Evolutionary conservation across 1,139 yeast genomes (phyloP).

Genomic region (Suhomyces chickasaworum): DNA sequence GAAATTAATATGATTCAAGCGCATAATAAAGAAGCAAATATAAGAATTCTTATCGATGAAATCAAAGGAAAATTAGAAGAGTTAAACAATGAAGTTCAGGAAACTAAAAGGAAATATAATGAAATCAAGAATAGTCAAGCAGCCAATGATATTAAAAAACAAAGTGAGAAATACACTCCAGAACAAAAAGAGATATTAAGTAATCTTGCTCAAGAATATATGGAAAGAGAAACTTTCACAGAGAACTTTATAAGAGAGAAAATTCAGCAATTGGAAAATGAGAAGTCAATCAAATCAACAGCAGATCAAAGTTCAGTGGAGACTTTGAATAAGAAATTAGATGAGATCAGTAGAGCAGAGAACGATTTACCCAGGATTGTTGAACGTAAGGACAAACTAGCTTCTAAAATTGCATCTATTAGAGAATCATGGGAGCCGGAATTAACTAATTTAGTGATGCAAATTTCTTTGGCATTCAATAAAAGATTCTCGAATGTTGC

Average conservation of each 20-base stretch:
- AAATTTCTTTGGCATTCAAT: conserved; percentile 65
- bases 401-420: conserved; percentile 41
- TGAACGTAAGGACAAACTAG: conserved; percentile 27
- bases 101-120: conserved; percentile 45
- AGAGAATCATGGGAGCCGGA: conserved; percentile 59
- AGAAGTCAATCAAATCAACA: conserved; percentile 38
- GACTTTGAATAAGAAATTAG: conserved; percentile 32
- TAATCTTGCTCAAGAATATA: conserved; percentile 47
- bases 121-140: conserved; percentile 48
- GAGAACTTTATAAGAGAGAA: conserved; percentile 35
- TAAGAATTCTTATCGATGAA: conserved; percentile 34
- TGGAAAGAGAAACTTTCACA: conserved; percentile 43
- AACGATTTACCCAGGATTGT: conserved; percentile 38
- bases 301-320: conserved; percentile 44
- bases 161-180: conserved; percentile 40
- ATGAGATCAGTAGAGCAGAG: conserved; percentile 34
- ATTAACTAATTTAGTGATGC: conserved; percentile 49
- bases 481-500: conserved; percentile 73
- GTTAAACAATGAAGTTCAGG: conserved; percentile 35
- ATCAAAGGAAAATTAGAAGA: conserved; percentile 34
- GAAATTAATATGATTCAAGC: conserved; percentile 32
- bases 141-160: conserved; percentile 42
- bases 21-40: conserved; percentile 36
- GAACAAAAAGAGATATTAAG: conserved; percentile 47
- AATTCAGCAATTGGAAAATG: conserved; percentile 41